These are phyloP conservation scores for Urostyla sp. DNA, from an alignment of 73 alveolate genomes.

Conservation along the genomic window DNA sequence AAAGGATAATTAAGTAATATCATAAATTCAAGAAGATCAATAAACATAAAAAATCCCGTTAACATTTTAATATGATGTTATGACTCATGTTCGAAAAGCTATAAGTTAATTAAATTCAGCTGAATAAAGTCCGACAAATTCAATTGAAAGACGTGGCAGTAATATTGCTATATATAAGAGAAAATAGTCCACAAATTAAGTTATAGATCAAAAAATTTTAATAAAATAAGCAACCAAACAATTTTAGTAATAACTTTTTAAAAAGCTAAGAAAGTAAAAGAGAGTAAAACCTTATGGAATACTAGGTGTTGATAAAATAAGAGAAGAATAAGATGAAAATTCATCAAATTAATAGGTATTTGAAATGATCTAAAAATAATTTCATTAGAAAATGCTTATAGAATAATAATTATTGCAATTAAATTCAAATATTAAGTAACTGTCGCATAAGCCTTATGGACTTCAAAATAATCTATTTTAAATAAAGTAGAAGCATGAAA, in stretches of 20 bases:
- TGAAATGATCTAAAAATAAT: background rate
- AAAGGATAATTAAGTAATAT: too few species aligned
- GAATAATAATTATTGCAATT: background rate
- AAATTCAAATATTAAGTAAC: background rate
- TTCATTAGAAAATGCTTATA: background rate
- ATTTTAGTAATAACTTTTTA: background rate
- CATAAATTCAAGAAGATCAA: too few species aligned
- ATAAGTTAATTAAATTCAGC: conserved; percentile 33
- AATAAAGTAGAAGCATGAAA: conserved; percentile 19
- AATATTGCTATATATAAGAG: too few species aligned
- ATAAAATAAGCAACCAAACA: background rate
- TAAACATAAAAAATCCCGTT: too few species aligned
- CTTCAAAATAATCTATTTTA: conserved; percentile 9
- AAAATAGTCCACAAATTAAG: too few species aligned
- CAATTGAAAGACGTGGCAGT: background rate
- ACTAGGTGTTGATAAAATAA: conserved; percentile 29
- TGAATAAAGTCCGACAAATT: conserved; percentile 8
- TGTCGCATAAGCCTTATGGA: conserved; percentile 7
- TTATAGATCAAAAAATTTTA: too few species aligned
- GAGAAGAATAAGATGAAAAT: background rate
- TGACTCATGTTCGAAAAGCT: conserved; percentile 16
- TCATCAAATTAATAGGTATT: background rate
- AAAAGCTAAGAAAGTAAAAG: conserved; percentile 1
- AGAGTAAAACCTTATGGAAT: conserved; percentile 41
- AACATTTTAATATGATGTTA: conserved; percentile 19